Conservation (phyloP, 352 stramenopile species). For the Phytopythium delawarense region DNA sequence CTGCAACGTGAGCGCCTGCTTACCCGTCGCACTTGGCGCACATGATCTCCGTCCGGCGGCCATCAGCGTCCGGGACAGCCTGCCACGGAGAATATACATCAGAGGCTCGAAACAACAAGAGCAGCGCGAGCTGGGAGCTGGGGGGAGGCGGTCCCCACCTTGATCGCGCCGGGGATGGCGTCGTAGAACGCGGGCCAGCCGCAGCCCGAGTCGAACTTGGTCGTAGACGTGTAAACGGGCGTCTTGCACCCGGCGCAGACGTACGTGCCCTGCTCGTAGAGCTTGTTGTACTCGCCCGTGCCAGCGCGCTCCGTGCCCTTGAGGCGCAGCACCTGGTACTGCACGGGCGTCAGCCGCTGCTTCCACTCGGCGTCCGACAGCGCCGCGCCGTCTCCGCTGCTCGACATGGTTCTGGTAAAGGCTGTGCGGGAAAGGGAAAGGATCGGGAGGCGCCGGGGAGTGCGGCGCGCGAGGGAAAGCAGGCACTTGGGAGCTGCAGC, state of each 20-base stretch:
- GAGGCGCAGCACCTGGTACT: conserved; percentile 86
- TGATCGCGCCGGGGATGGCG: conserved; percentile 84
- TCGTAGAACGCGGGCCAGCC: conserved; percentile 91
- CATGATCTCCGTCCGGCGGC: conserved; percentile 82
- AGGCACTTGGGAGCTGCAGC: neutral
- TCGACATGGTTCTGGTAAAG: conserved; percentile 3
- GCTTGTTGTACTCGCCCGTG: conserved; percentile 89
- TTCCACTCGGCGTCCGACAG: conserved; percentile 84
- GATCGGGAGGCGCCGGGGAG: neutral
- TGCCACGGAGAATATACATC: conserved; percentile 11
- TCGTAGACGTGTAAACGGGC: conserved; percentile 83
- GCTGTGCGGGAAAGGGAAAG: neutral
- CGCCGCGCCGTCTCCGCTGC: conserved; percentile 18
- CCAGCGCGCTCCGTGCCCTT: conserved; percentile 88
- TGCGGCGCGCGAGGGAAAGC: neutral
- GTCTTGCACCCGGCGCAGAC: conserved; percentile 85
- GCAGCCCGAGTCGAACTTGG: conserved; percentile 90
- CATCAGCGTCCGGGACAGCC: conserved; percentile 65
- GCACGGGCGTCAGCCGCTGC: conserved; percentile 58
- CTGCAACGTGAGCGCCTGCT: conserved; percentile 8
- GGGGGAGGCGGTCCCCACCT: conserved; percentile 22
- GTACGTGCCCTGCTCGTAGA: conserved; percentile 83
- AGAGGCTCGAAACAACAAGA: neutral
- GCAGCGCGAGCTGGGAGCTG: neutral
- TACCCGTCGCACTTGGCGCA: conserved; percentile 85